Evolutionary conservation across 169 alveolate genomes (phyloP), one percentile per base, ranked within the genome.

Genomic region (Babesia bigemina): DNA sequence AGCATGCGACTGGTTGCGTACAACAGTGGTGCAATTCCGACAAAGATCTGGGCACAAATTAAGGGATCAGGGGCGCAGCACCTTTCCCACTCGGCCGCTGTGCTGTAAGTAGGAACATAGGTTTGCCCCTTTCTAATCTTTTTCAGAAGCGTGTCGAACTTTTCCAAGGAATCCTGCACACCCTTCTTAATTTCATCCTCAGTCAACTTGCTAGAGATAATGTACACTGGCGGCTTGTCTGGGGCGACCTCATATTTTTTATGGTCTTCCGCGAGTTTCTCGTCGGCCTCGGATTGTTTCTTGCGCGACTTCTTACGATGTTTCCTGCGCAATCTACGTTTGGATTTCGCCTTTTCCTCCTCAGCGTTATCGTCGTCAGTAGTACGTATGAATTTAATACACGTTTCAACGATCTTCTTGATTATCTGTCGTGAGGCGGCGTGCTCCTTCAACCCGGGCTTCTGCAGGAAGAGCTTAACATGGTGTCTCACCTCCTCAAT

Each of bases 21-120:
- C 36, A 61, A 9, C 70, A 61, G 39, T 16, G 70, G 70, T 9
- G 70, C 70, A 19, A 61, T 61, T 10, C 48, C 50, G 6, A 61
- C 55, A 7, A 61, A 17, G 17, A 61, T 36, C 22, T 22, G 13
- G 24, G 70, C 70, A 21, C 70, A 61, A 11, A 8, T 61, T 16
- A 7, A 1, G 39, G 70, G 70, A 7, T 16, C 70, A 19, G 56
- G 55, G 0, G 36, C 55, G 45, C 70, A 61, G 22, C 45, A 61
- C 39, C 7, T n/a, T 17, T 36, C 55, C 70, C 70, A 61, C 17
- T 50, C 13, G 3, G 70, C 70, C 4, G 8, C 2, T 9, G 7
- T 28, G 4, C 17, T 7, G 45, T 61, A 61, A 17, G 70, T 0
- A 2, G n/a, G 8, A 11, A 36, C 42, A 53, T 61, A 61, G 10